Conservation (phyloP, 805 yeast species). For the Candida bentonensis region DNA sequence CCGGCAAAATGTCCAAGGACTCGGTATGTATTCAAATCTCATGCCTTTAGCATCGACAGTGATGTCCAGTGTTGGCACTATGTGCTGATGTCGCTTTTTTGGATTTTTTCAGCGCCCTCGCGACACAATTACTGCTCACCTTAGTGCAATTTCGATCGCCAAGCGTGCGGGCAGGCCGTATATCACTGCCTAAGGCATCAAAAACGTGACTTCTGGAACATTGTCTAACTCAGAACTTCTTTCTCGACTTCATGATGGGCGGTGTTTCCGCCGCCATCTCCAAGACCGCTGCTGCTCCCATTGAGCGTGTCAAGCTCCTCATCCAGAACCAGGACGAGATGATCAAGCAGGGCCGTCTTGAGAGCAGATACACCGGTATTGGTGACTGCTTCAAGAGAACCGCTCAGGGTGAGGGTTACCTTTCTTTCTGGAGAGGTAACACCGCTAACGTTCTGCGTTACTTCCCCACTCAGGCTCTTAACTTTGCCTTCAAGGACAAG, state of each 20-base stretch:
- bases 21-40: slow-evolving; percentile 1
- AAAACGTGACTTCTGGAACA: no score
- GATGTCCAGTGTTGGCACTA: no score
- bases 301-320: slow-evolving; percentile 85
- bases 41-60: no score
- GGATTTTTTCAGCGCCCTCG: no score
- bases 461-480: slow-evolving; percentile 96
- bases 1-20: background rate
- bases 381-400: slow-evolving; percentile 85
- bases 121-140: no score
- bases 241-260: slow-evolving; percentile 76
- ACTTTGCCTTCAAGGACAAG: slow-evolving; percentile 93
- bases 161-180: no score
- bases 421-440: slow-evolving; percentile 96
- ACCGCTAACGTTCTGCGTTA: slow-evolving; percentile 93
- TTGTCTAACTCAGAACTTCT: slow-evolving; percentile 10
- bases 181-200: no score
- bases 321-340: slow-evolving; percentile 94
- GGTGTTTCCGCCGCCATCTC: slow-evolving; percentile 97
- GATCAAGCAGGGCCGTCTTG: slow-evolving; percentile 89
- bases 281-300: slow-evolving; percentile 91
- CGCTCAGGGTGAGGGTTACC: slow-evolving; percentile 77
- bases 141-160: no score
- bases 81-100: no score
- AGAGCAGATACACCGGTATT: slow-evolving; percentile 75